Evolutionary conservation across 805 yeast genomes (phyloP), one percentile per base, ranked within the genome.

Genomic region (Cyberlindnera lachancei): DNA sequence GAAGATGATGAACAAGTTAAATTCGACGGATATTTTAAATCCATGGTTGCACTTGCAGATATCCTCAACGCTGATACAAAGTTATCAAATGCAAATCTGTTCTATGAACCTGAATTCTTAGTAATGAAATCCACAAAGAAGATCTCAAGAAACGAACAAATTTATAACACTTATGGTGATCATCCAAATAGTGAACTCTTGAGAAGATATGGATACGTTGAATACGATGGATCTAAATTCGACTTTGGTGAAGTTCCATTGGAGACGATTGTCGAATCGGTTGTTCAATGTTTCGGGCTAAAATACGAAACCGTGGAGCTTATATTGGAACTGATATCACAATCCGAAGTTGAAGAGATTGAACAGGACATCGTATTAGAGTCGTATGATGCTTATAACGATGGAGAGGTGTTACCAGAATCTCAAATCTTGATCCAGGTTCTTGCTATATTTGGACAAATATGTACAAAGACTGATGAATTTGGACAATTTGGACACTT

Each of bases 1-100:
- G 60, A 55, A 15, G 63, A 52, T 23, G 65, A 59, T 19, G 71
- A 63, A 18, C 56, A 51, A 5, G 61, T 60, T 5, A 52, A 51
- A 13, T 37, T 31, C n/a, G 61, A 56, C 35, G 58, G 65, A 4
- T 72, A 63, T 37, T 60, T 68, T 42, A 88, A 88, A 52, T 79
- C 94, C 1, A 80, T 92, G 95, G 86, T 88, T 4, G 95, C 97
- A 0, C 61, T 87, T 28, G 97, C 97, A 0, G 98, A 90, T 52
- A 77, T 85, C 15, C 60, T 92, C 38, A 90, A 92, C 51, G 85
- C 96, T 1, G 92, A 88, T 50, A 81, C 95, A 1, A 66, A 67
- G 7, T 61, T 70, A 13, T 75, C 75, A 46, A 90, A 90, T 53
- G 95, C 96, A 7, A 70, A 76, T 36, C 58, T 87, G 39, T 67